These are phyloP conservation scores for Pseudogymnoascus sp. DNA, from an alignment of 2,329 filamentous ascomycete species.

Conservation along the genomic window DNA sequence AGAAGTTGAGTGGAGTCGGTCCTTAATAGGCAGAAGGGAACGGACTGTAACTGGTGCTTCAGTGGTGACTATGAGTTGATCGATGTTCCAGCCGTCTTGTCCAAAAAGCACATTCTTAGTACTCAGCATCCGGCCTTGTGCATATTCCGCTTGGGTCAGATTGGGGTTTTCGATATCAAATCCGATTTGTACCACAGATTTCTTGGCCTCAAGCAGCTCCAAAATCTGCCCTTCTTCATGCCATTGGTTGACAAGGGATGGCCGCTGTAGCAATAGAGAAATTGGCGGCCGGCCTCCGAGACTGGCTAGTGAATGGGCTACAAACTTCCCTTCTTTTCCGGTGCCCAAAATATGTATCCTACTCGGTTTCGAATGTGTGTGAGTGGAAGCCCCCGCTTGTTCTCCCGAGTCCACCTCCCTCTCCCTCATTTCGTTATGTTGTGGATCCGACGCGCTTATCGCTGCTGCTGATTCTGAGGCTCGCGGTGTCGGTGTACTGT, in stretches of 20 bases:
- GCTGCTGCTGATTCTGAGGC: neutral
- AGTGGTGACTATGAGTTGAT: constrained; percentile 62
- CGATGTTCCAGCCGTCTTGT: constrained; percentile 39
- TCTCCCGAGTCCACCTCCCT: constrained; percentile 21
- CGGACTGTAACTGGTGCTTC: constrained; percentile 49
- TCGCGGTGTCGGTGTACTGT: neutral
- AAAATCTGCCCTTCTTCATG: constrained; percentile 36
- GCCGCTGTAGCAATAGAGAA: constrained; percentile 51
- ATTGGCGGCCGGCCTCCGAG: constrained; percentile 53
- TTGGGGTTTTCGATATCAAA: constrained; percentile 23
- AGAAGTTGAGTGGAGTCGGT: constrained; percentile 59
- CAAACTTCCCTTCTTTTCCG: constrained; percentile 54
- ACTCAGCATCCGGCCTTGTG: constrained; percentile 14
- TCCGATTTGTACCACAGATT: constrained; percentile 28
- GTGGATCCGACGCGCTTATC: neutral
- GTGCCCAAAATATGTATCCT: constrained; percentile 57
- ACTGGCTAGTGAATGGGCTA: constrained; percentile 56
- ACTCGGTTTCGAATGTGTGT: constrained; percentile 12
- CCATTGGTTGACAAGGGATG: constrained; percentile 38
- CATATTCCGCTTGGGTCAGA: constrained; percentile 18
- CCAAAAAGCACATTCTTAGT: constrained; percentile 28
- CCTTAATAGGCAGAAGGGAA: constrained; percentile 50
- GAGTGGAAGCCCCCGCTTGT: constrained; percentile 10
- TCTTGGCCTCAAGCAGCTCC: constrained; percentile 36
- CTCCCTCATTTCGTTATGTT: neutral